Conservation (phyloP, 176 grass and related monocot species). For the Zea luxurians region DNA sequence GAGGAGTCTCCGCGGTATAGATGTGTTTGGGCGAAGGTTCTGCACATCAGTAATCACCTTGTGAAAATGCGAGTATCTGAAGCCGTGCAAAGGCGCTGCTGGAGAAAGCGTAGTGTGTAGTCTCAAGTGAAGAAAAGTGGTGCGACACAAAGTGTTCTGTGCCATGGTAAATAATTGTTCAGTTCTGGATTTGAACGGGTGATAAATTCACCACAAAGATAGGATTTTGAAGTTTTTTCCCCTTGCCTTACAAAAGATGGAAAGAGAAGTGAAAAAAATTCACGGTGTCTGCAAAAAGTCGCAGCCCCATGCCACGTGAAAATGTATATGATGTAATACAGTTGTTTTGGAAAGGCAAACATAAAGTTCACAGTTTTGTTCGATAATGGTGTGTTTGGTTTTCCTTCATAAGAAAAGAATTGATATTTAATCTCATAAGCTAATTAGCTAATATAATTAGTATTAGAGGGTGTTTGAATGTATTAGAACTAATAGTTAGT, state of each 20-base stretch:
- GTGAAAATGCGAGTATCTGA: conserved; percentile 50
- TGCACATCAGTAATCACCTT: conserved; percentile 11
- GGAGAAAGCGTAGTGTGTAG: conserved; percentile 51
- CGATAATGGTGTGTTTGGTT: no score
- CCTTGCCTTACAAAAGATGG: conserved; percentile 18
- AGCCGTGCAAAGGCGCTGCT: conserved; percentile 47
- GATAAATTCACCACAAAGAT: conserved; percentile 40
- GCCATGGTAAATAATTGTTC: conserved; percentile 70
- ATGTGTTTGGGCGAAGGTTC: conserved; percentile 59
- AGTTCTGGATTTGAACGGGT: conserved; percentile 41
- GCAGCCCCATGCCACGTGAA: conserved; percentile 18
- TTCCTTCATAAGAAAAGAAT: no score
- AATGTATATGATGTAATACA: conserved; percentile 44
- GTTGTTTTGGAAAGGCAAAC: no score
- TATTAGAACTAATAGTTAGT: no score
- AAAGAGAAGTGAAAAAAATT: conserved; percentile 23
- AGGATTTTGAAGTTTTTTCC: conserved; percentile 35
- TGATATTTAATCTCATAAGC: no score
- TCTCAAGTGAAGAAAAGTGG: conserved; percentile 50
- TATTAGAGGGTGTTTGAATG: no score
- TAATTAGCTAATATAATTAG: no score
- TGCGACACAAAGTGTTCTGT: conserved; percentile 51
- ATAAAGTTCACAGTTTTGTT: no score
- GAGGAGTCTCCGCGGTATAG: conserved; percentile 47
- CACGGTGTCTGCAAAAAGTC: conserved; percentile 43